These are phyloP conservation scores for Austroboletus niveus DNA, from an alignment of 1,284 basidiomycete species.

Conservation along the genomic window DNA sequence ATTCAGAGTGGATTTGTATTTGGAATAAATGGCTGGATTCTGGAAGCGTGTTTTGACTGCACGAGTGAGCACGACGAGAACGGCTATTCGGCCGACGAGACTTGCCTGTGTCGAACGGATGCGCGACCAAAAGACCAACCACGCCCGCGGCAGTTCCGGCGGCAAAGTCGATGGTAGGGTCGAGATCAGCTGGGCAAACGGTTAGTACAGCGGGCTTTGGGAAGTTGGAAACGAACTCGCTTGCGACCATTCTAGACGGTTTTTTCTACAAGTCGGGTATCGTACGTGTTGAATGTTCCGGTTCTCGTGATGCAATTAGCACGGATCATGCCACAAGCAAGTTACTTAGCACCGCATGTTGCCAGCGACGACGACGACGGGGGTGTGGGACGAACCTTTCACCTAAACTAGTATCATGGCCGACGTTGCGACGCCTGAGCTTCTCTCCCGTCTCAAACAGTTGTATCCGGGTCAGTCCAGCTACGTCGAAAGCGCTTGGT, in stretches of 20 bases:
- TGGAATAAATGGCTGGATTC: constrained; percentile 51
- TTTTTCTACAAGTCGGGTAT: too few species aligned
- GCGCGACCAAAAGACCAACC: constrained; percentile 61
- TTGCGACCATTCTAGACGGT: constrained; percentile 13
- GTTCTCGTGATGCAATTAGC: too few species aligned
- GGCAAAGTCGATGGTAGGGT: constrained; percentile 62
- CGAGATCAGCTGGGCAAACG: neutral
- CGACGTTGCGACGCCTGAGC: constrained; percentile 25
- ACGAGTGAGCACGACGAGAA: neutral
- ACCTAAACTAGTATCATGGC: neutral
- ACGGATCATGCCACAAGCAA: too few species aligned
- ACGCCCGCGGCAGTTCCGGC: constrained; percentile 76
- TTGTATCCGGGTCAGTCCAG: constrained; percentile 19
- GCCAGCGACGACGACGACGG: too few species aligned
- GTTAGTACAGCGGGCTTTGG: too few species aligned
- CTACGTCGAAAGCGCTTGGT: constrained; percentile 48
- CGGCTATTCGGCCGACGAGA: neutral
- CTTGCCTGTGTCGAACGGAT: constrained; percentile 73
- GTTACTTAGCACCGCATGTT: too few species aligned
- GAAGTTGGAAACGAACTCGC: neutral
- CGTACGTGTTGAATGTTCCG: too few species aligned
- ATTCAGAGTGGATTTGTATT: constrained; percentile 59
- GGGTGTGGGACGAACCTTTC: too few species aligned
- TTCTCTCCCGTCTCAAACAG: constrained; percentile 21
- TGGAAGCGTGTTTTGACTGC: constrained; percentile 79